Conservation (phyloP, 208 protist genomes). For the Herpetomonas tarakana region DNA sequence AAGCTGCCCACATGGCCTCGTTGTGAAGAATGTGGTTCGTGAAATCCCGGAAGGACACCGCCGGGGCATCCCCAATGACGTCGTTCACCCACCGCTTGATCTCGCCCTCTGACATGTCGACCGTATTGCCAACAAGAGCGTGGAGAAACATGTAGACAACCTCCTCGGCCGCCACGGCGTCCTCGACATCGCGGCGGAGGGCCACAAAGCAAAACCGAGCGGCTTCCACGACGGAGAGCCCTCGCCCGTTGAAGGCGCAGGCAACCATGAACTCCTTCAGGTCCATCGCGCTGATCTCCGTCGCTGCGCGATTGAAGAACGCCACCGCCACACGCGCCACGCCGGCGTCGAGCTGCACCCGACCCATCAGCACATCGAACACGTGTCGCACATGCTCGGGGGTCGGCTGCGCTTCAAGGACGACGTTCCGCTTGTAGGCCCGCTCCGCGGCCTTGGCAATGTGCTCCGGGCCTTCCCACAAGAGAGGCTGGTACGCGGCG, state of each 20-base stretch:
- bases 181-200: slow-evolving; percentile 70
- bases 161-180: slow-evolving; percentile 67
- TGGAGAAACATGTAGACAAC: slow-evolving; percentile 75
- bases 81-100: slow-evolving; percentile 60
- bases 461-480: slow-evolving; percentile 73
- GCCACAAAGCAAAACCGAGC: slow-evolving; percentile 84
- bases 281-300: slow-evolving; percentile 33
- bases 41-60: slow-evolving; percentile 69
- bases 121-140: slow-evolving; percentile 61
- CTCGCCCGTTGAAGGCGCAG: slow-evolving; percentile 58
- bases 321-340: slow-evolving; percentile 44
- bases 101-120: slow-evolving; percentile 73
- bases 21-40: slow-evolving; percentile 64
- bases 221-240: slow-evolving; percentile 51
- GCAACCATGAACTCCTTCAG: slow-evolving; percentile 72
- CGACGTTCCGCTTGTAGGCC: slow-evolving; percentile 45
- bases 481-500: slow-evolving; percentile 68
- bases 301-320: slow-evolving; percentile 38
- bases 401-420: slow-evolving; percentile 59
- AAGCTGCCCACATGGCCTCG: slow-evolving; percentile 70
- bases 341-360: slow-evolving; percentile 34
- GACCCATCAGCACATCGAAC: slow-evolving; percentile 77
- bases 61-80: slow-evolving; percentile 42
- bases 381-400: slow-evolving; percentile 81
- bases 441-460: slow-evolving; percentile 53